Conservation (phyloP, 139 green algal genomes). For the Ettlia oleoabundans region DNA sequence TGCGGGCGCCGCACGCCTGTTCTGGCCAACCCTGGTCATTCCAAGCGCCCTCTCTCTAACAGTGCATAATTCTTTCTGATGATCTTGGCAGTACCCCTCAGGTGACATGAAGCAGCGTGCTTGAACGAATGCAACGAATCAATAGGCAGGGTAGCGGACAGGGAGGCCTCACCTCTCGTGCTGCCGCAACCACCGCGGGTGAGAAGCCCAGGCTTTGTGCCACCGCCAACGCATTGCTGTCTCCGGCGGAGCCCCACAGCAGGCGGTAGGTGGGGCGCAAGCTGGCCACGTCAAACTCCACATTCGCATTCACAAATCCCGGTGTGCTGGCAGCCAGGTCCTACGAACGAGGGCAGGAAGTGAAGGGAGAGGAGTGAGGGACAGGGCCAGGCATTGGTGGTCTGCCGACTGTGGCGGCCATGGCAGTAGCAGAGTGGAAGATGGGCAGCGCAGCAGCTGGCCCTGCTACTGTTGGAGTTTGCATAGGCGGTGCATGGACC, state of each 20-base stretch:
- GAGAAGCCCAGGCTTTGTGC: conserved; percentile 67
- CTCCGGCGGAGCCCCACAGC: conserved; percentile 57
- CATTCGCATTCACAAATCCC: conserved; percentile 61
- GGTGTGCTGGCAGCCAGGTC: conserved; percentile 36
- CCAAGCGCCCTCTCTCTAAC: too few species aligned
- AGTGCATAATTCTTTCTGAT: too few species aligned
- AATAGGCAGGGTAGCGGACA: too few species aligned
- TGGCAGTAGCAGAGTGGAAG: too few species aligned
- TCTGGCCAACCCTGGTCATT: background rate
- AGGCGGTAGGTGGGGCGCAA: conserved; percentile 74
- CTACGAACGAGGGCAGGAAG: background rate
- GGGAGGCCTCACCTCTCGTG: conserved; percentile 40
- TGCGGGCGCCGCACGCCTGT: background rate
- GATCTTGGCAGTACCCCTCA: too few species aligned
- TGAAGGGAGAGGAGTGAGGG: background rate
- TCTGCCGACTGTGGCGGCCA: too few species aligned
- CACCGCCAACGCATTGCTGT: conserved; percentile 64
- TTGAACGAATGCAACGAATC: too few species aligned
- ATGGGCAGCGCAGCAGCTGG: too few species aligned
- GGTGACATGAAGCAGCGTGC: too few species aligned
- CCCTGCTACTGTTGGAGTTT: too few species aligned
- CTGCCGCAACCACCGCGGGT: conserved; percentile 50
- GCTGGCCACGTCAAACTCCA: conserved; percentile 69
- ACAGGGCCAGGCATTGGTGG: background rate
- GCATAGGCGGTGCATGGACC: too few species aligned